Conservation (phyloP, 306 rosid species). For the Fragaria iinumae region DNA sequence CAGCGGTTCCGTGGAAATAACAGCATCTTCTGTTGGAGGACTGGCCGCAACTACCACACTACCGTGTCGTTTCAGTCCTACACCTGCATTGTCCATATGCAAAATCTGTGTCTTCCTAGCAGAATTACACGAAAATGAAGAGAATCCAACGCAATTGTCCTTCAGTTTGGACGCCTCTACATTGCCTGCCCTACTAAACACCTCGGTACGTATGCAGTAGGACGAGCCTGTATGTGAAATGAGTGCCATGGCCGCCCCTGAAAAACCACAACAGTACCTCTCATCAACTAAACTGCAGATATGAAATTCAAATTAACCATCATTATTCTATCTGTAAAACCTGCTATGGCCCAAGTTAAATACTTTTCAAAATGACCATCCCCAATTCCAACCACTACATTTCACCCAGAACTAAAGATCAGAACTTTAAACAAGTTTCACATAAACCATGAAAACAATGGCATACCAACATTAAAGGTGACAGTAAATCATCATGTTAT, state of each 20-base stretch:
- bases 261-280: conserved; percentile 1
- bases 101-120: conserved; percentile 34
- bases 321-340: background rate
- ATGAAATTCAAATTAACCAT: background rate
- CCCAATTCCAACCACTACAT: background rate
- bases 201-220: conserved; percentile 31
- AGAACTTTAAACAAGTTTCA: background rate
- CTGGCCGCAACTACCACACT: conserved; percentile 72
- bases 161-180: conserved; percentile 37
- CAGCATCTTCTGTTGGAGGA: conserved; percentile 91
- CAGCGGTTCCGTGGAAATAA: conserved; percentile 66
- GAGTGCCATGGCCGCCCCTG: conserved; percentile 54
- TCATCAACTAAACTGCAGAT: background rate
- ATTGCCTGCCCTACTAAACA: conserved; percentile 29
- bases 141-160: conserved; percentile 38
- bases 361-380: background rate
- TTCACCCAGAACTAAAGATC: background rate
- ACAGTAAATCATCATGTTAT: background rate
- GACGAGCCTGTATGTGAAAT: conserved; percentile 40
- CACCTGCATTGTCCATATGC: conserved; percentile 26
- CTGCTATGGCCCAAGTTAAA: background rate
- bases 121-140: conserved; percentile 37
- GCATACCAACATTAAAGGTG: background rate
- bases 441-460: background rate
- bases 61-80: conserved; percentile 32